Evolutionary conservation across 345 rosid species (phyloP).

Genomic region (Linum lewisii): DNA sequence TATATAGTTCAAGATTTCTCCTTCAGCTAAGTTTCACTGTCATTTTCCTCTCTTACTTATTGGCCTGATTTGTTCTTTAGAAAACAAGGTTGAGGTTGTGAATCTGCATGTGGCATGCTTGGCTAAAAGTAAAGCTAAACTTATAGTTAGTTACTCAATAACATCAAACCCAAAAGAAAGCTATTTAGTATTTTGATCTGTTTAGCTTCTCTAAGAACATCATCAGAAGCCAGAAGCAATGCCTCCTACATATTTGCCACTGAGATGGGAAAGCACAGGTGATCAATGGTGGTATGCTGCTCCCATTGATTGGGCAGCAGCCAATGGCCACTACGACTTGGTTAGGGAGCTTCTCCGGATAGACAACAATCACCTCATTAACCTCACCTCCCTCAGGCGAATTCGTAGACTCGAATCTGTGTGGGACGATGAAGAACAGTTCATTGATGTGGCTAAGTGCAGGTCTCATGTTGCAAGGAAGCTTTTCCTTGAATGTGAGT

Average conservation of each 20-base stretch:
- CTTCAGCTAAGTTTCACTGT: too few species aligned
- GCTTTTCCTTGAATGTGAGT: slow-evolving; percentile 55
- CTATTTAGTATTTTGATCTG: neutral
- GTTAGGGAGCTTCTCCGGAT: slow-evolving; percentile 79
- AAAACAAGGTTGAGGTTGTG: too few species aligned
- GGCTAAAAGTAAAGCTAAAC: too few species aligned
- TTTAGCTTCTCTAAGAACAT: neutral
- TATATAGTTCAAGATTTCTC: too few species aligned
- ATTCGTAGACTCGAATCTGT: slow-evolving; percentile 89
- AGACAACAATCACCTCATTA: slow-evolving; percentile 78
- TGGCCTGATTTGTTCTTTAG: too few species aligned
- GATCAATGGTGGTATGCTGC: slow-evolving; percentile 99
- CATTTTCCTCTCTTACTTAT: too few species aligned
- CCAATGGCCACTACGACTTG: slow-evolving; percentile 80
- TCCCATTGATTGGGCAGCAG: slow-evolving; percentile 90
- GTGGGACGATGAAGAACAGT: slow-evolving; percentile 75
- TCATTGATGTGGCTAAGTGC: slow-evolving; percentile 56
- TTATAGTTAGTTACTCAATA: too few species aligned
- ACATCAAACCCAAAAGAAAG: too few species aligned
- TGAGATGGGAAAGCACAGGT: slow-evolving; percentile 94
- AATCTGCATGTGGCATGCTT: too few species aligned
- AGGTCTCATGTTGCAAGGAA: slow-evolving; percentile 61
- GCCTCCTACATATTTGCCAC: slow-evolving; percentile 73
- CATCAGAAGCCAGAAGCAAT: slow-evolving; percentile 13
- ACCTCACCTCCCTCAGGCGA: slow-evolving; percentile 86